A percentile compares a stretch with the other conserved stretches of the same genome.
Conservation (phyloP, 2,329 filamentous ascomycete genomes). For the Nectriaceae sp. region DNA sequence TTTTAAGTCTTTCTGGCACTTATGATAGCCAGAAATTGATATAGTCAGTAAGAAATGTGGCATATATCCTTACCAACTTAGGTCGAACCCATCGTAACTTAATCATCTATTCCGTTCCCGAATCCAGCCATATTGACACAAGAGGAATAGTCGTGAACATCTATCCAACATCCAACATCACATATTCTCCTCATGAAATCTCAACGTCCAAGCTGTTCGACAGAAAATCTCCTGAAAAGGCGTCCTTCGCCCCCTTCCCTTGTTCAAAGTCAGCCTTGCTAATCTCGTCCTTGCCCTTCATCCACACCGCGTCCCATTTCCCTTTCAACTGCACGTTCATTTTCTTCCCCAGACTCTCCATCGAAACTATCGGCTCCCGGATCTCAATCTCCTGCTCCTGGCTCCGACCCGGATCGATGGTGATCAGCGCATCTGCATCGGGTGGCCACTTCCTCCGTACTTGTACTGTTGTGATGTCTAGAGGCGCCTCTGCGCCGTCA, state of each 20-base stretch:
- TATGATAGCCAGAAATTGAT: no score
- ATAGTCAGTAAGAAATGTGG: no score
- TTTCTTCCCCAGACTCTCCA: conserved; percentile 34
- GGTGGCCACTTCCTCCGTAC: conserved; percentile 45
- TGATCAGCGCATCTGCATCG: conserved; percentile 37
- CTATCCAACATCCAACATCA: no score
- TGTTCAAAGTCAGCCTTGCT: conserved; percentile 20
- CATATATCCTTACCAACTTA: no score
- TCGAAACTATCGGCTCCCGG: conserved; percentile 37
- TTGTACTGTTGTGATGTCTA: conserved; percentile 40
- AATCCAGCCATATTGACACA: no score
- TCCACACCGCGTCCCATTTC: conserved; percentile 38
- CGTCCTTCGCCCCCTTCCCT: conserved; percentile 16
- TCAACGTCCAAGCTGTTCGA: conserved; percentile 22
- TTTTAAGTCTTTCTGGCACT: no score
- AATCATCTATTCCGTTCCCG: no score
- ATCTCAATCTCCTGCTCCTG: conserved; percentile 38
- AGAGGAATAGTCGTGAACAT: no score
- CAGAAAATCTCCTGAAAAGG: conserved; percentile 21
- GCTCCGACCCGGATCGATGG: conserved; percentile 40
- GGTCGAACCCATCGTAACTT: no score
- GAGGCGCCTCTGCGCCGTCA: conserved; percentile 31
- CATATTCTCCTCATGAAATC: conserved; percentile 3
- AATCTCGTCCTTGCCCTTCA: conserved; percentile 24
- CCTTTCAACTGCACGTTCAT: conserved; percentile 39